These are phyloP conservation scores for Musa troglodytarum DNA, from an alignment of 176 grass and related monocot species.

Conservation along the genomic window DNA sequence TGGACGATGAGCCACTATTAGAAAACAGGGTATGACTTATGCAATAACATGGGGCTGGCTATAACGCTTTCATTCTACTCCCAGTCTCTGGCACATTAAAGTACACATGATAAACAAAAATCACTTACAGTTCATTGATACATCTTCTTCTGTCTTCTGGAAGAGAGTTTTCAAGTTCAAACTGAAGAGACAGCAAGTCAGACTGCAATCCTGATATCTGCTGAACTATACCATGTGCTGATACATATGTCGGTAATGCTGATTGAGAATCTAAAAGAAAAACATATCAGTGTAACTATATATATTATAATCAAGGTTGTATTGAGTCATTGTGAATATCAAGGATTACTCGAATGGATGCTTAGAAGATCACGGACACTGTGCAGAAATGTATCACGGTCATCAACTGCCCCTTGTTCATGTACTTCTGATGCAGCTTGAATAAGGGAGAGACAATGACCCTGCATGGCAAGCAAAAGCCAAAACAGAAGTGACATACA, in stretches of 20 bases:
- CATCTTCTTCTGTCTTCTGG: conserved; percentile 83
- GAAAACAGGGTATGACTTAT: too few species aligned
- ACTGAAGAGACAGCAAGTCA: conserved; percentile 80
- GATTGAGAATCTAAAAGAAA: conserved; percentile 24
- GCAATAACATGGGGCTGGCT: too few species aligned
- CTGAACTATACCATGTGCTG: conserved; percentile 88
- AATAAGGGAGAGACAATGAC: conserved; percentile 51
- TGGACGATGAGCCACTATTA: too few species aligned
- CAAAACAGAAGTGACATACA: background rate
- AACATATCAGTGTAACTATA: conserved; percentile 1
- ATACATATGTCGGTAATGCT: conserved; percentile 72
- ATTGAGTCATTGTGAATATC: background rate
- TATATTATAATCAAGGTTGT: background rate
- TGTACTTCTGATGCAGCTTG: conserved; percentile 50
- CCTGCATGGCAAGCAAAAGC: conserved; percentile 34
- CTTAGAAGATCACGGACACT: conserved; percentile 67
- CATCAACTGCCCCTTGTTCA: conserved; percentile 87
- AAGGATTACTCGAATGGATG: conserved; percentile 50
- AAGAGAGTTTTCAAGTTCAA: conserved; percentile 85
- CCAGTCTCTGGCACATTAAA: too few species aligned
- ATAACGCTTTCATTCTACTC: too few species aligned
- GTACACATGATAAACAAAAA: conserved; percentile 6
- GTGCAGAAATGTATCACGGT: conserved; percentile 74
- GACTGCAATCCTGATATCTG: conserved; percentile 76
- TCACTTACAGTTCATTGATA: conserved; percentile 89